phyloP scores from a whole-genome alignment of 495 filamentous ascomycete species.

The Penicillium arizonense region DNA sequence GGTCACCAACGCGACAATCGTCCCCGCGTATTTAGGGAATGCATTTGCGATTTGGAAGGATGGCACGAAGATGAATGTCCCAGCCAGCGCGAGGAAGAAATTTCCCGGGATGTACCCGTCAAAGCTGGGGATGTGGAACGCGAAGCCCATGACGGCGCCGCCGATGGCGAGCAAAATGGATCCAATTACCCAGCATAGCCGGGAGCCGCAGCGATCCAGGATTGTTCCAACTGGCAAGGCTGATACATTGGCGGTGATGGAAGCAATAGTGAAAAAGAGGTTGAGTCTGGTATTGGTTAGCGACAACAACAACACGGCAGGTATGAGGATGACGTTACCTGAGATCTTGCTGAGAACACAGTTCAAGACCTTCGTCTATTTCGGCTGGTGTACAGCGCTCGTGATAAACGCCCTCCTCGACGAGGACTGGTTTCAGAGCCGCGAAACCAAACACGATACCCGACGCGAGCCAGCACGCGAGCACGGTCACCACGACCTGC shows the following conservation, averaged over 20 bases:
- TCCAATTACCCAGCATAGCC: slow-evolving; percentile 55
- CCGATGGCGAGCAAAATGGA: slow-evolving; percentile 56
- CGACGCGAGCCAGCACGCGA: slow-evolving; percentile 64
- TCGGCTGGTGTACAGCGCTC: slow-evolving; percentile 52
- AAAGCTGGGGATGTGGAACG: slow-evolving; percentile 50
- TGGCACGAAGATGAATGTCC: slow-evolving; percentile 68
- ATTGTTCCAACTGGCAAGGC: slow-evolving; percentile 74
- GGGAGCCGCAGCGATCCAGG: slow-evolving; percentile 65
- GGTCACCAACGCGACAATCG: slow-evolving; percentile 66
- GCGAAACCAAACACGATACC: slow-evolving; percentile 75
- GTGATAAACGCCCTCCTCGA: slow-evolving; percentile 64
- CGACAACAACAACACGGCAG: neutral
- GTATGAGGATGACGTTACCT: slow-evolving; percentile 30
- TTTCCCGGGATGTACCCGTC: slow-evolving; percentile 65
- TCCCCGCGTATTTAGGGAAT: slow-evolving; percentile 62
- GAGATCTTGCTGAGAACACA: slow-evolving; percentile 68
- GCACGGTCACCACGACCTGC: slow-evolving; percentile 57
- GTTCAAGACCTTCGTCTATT: slow-evolving; percentile 39
- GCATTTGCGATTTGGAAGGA: slow-evolving; percentile 72
- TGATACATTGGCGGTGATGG: slow-evolving; percentile 77
- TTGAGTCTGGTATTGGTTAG: slow-evolving; percentile 48
- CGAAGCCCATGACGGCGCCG: slow-evolving; percentile 55
- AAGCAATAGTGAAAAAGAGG: slow-evolving; percentile 80
- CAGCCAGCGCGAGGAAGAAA: slow-evolving; percentile 63
- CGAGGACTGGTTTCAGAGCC: slow-evolving; percentile 67